Base-by-base conservation (phyloP, 2,329 filamentous ascomycete species). In the Venturia nashicola region DNA sequence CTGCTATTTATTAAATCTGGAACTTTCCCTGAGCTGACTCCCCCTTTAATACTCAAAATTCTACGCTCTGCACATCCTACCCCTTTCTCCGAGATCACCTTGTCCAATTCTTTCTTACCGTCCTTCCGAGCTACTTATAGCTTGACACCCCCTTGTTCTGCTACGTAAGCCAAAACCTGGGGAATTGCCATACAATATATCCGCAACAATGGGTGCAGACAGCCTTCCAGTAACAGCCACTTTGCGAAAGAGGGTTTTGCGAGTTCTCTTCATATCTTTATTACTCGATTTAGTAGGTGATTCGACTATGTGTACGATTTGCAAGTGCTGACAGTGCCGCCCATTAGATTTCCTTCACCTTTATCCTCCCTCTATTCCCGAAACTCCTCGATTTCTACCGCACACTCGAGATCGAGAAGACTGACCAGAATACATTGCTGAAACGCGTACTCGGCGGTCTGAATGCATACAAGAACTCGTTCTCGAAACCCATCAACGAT, bases 351-450 rank as follows among this genome's bases (percentile, higher is more conserved):
- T 97, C 93, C 64, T 99, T 99, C 75, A 99, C 94, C 39, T 97
- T 99, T 74, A 97, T 97, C 73, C 87, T 99, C 9, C 94, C 94
- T 0, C 85, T 99, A 43, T 99, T 97, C 74, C 94, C 92, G 8
- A 92, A 91, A 65, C 87, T 99, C 55, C 88, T 97, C 76, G 89
- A 95, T 71, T 97, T 97, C 83, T 99, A 97, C 79, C 90, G 91
- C 76, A 87, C 90, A 72, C 85, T 86, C 76, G 92, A 97, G 76
- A 71, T 68, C 64, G 75, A 77, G 70, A 74, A 60, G 67, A 72
- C 78, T 43, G 51, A 57, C 51, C 78, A 77, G 69, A 74, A 59
- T 67, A 91, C 90, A 0, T 77, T 96, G 40, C 86, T 99, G 32
- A 87, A 91, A 67, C 84, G 83, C 66, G 85, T 97, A 64, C 83